Percentiles rank a stretch among this genome's conserved stretches.
Conservation (phyloP, 2,329 filamentous ascomycete species). For the Bimuria novae-zelandiae region DNA sequence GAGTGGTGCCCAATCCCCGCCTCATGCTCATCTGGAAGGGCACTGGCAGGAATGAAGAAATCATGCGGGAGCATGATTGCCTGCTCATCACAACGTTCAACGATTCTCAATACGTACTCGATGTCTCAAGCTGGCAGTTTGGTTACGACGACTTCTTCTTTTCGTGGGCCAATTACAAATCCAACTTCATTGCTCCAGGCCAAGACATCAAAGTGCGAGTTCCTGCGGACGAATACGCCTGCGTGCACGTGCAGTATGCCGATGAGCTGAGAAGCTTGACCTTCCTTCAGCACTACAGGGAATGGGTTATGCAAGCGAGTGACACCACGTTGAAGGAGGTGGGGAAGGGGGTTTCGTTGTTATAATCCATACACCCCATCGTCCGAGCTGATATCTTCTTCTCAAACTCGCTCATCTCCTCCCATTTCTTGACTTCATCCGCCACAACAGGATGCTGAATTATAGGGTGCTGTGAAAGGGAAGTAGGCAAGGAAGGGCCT, state of each 20-base stretch:
- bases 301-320: neutral
- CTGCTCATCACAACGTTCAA: neutral
- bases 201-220: neutral
- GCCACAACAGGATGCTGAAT: constrained; percentile 53
- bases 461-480: constrained; percentile 31
- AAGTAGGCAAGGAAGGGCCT: constrained; percentile 38
- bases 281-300: neutral
- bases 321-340: neutral
- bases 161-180: neutral
- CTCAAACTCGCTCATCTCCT: constrained; percentile 55
- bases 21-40: neutral
- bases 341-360: neutral
- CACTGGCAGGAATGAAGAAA: neutral
- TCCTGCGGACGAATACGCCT: neutral
- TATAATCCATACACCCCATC: constrained; percentile 46
- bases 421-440: constrained; percentile 56
- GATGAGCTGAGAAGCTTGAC: neutral
- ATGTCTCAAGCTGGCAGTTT: neutral
- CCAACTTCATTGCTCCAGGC: neutral
- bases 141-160: neutral
- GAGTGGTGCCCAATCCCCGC: neutral
- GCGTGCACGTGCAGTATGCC: neutral
- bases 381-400: constrained; percentile 56
- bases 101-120: neutral
- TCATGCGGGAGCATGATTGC: neutral